Evolutionary conservation across 352 stramenopile species (phyloP), one percentile per base, ranked within the genome.

Genomic region (Phytophthora sp.): DNA sequence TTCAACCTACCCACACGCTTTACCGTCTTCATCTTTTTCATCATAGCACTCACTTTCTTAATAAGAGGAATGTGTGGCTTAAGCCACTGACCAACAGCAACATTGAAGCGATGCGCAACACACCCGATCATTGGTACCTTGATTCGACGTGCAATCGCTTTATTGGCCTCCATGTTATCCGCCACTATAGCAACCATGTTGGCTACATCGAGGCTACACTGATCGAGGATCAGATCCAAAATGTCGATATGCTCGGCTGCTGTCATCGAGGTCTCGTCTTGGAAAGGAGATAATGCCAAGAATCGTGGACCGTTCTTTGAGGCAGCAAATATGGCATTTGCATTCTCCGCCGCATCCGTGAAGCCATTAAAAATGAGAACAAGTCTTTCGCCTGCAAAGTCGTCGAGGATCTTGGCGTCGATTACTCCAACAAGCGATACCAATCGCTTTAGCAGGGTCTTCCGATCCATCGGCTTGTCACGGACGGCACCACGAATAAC

Each of bases 381-480:
- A 11, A 38, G 9, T n/a, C 20, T 41, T 41, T 41, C 35, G 31
- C 31, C 5, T 12, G 12, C 5, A n/a, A 38, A 15, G 9, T 38
- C 31, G 31, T 38, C 31, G 31, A 8, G 31, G 31, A 38, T 38
- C 12, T 38, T 8, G 16, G 16, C 3, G 16, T 38, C 31, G 7
- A 38, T 12, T n/a, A 38, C 9, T 3, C 31, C 31, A 38, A 38
- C 7, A 8, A 38, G 12, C 9, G 9, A 8, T 8, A 38, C 31
- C 31, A 38, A 51, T 16, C 56, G 31, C 5, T 64, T 64, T n/a
- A 57, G 9, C n/a, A n/a, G n/a, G 3, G 56, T 64, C 23, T 2
- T 13, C 1, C 18, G 21, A 11, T 42, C 42, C 45, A 64, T 64
- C 30, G 45, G 3, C 4, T 64, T 64, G n/a, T 42, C 50, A 9